Conservation (phyloP, 176 grass and related monocot genomes). For the Panicum miliaceum region DNA sequence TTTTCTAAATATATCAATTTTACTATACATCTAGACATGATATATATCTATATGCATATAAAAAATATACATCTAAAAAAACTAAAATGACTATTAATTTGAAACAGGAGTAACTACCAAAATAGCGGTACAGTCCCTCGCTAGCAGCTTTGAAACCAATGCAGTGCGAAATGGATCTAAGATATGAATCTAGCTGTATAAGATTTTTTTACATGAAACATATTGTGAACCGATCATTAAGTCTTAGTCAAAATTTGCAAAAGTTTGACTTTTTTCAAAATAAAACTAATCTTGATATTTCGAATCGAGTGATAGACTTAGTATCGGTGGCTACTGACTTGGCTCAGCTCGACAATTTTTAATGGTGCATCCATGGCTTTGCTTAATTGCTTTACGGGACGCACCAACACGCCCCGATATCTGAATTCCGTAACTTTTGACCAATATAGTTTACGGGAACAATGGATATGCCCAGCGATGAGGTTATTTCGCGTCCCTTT, state of each 20-base stretch:
- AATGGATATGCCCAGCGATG: background rate
- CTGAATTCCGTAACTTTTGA: background rate
- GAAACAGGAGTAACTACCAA: too few relatives aligned
- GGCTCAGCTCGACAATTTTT: background rate
- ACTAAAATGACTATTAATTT: too few relatives aligned
- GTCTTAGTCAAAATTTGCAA: background rate
- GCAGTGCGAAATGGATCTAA: background rate
- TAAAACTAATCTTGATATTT: background rate
- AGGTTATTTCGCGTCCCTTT: conserved; percentile 25
- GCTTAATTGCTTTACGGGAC: background rate
- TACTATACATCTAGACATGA: too few relatives aligned
- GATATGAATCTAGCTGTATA: background rate
- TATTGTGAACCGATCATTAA: background rate
- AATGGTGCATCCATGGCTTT: background rate
- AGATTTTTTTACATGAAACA: background rate
- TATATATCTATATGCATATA: too few relatives aligned
- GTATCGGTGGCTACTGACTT: background rate
- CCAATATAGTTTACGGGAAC: background rate
- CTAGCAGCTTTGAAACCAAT: background rate
- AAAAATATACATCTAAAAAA: too few relatives aligned
- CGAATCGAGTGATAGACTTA: background rate
- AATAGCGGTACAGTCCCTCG: background rate
- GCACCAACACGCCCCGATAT: background rate
- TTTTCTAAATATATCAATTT: too few relatives aligned
- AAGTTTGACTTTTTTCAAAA: background rate